phyloP scores from a whole-genome alignment of 441 rosid genomes.

The Melastoma candidum region DNA sequence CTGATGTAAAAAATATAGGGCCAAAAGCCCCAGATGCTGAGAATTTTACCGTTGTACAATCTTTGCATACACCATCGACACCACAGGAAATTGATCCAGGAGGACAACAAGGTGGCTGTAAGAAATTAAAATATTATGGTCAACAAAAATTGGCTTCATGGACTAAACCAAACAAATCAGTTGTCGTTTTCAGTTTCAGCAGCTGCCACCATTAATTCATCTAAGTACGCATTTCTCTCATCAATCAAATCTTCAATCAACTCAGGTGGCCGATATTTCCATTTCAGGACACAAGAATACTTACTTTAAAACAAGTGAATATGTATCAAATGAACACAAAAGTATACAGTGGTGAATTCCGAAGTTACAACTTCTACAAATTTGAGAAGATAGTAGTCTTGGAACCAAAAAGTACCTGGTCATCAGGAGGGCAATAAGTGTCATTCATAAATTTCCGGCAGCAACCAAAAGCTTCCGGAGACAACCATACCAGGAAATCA shows the following conservation, averaged over 20 bases:
- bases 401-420: slow-evolving; percentile 34
- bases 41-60: slow-evolving; percentile 58
- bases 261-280: too few relatives aligned
- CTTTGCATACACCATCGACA: slow-evolving; percentile 51
- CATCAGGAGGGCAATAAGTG: slow-evolving; percentile 61
- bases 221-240: too few relatives aligned
- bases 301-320: too few relatives aligned
- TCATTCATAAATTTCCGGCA: slow-evolving; percentile 52
- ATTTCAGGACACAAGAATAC: too few relatives aligned
- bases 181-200: too few relatives aligned
- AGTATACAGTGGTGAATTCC: too few relatives aligned
- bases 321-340: too few relatives aligned
- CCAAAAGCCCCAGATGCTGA: slow-evolving; percentile 8
- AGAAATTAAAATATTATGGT: slow-evolving; percentile 4
- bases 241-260: too few relatives aligned
- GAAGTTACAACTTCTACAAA: too few relatives aligned
- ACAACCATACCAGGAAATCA: slow-evolving; percentile 62
- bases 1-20: background rate
- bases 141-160: too few relatives aligned
- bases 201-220: too few relatives aligned
- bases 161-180: background rate
- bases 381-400: too few relatives aligned
- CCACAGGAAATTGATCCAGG: slow-evolving; percentile 58
- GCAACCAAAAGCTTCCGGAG: slow-evolving; percentile 71
- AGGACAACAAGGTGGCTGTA: slow-evolving; percentile 87